These are phyloP conservation scores for Termitomyces sp. DNA, from an alignment of 768 basidiomycete species.

Conservation along the genomic window DNA sequence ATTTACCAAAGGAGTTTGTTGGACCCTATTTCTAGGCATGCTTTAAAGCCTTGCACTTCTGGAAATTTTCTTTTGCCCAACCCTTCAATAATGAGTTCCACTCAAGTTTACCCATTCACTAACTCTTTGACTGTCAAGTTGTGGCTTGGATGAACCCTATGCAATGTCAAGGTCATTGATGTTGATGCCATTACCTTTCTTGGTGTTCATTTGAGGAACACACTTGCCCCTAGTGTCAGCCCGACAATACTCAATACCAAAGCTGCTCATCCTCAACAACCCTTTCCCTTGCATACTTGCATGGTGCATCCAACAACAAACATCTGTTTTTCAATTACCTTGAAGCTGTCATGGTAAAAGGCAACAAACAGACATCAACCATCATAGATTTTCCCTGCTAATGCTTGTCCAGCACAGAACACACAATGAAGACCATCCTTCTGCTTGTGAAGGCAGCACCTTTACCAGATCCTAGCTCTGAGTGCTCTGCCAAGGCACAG, in stretches of 20 bases:
- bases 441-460: conserved; percentile 13
- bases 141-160: conserved; percentile 12
- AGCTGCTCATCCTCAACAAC: not conserved
- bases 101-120: not conserved
- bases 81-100: not conserved
- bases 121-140: conserved; percentile 6
- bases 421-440: conserved; percentile 7
- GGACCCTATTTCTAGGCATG: not conserved
- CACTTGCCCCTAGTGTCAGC: conserved; percentile 8
- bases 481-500: conserved; percentile 9
- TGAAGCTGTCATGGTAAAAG: conserved; percentile 7
- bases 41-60: not conserved
- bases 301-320: conserved; percentile 11
- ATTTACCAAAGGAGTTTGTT: not conserved
- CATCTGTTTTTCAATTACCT: conserved; percentile 14
- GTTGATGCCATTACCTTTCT: conserved; percentile 12
- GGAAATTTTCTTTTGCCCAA: not conserved
- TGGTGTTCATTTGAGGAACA: not conserved
- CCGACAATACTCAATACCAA: conserved; percentile 8
- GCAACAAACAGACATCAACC: conserved; percentile 2
- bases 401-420: conserved; percentile 5
- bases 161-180: conserved; percentile 12
- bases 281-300: not conserved
- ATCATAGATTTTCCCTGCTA: conserved; percentile 14
- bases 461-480: not conserved